phyloP scores from a whole-genome alignment of 305 asterid species.

The Fraxinus velutina region DNA sequence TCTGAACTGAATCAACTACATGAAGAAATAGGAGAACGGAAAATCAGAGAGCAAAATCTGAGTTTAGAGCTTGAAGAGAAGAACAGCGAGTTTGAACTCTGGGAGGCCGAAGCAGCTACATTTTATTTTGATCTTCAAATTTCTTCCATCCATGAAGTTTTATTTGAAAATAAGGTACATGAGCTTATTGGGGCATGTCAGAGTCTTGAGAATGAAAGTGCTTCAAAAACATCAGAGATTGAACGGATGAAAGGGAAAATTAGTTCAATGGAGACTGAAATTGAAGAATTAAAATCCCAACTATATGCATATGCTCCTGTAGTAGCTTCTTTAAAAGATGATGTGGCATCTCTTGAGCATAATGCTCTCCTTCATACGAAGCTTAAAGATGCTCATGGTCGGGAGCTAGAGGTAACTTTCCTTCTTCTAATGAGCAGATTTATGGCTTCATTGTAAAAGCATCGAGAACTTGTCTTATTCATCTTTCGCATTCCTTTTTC shows the following conservation, averaged over 20 bases:
- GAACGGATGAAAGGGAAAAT: slow-evolving; percentile 58
- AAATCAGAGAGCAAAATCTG: slow-evolving; percentile 46
- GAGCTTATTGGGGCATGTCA: slow-evolving; percentile 67
- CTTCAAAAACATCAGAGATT: slow-evolving; percentile 52
- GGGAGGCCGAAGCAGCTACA: slow-evolving; percentile 83
- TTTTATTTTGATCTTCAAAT: slow-evolving; percentile 81
- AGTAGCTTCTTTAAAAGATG: slow-evolving; percentile 58
- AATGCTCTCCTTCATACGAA: slow-evolving; percentile 57
- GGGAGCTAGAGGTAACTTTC: slow-evolving; percentile 56
- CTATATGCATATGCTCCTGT: slow-evolving; percentile 61
- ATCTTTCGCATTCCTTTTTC: neutral
- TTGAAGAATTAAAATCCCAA: slow-evolving; percentile 55
- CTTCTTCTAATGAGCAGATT: slow-evolving; percentile 12
- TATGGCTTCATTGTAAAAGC: neutral
- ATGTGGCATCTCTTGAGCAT: slow-evolving; percentile 61
- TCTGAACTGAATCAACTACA: slow-evolving; percentile 51
- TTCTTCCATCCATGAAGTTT: slow-evolving; percentile 52
- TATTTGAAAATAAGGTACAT: slow-evolving; percentile 62
- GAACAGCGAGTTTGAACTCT: slow-evolving; percentile 58
- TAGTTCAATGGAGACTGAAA: slow-evolving; percentile 55
- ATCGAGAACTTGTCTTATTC: neutral
- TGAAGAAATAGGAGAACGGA: slow-evolving; percentile 53
- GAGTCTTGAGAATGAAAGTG: slow-evolving; percentile 47
- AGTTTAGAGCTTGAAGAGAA: slow-evolving; percentile 57
- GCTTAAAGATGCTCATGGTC: slow-evolving; percentile 33